These are phyloP conservation scores for Marchantia polymorpha DNA, from an alignment of 225 moss, liverwort and hornwort genomes.

Conservation along the genomic window DNA sequence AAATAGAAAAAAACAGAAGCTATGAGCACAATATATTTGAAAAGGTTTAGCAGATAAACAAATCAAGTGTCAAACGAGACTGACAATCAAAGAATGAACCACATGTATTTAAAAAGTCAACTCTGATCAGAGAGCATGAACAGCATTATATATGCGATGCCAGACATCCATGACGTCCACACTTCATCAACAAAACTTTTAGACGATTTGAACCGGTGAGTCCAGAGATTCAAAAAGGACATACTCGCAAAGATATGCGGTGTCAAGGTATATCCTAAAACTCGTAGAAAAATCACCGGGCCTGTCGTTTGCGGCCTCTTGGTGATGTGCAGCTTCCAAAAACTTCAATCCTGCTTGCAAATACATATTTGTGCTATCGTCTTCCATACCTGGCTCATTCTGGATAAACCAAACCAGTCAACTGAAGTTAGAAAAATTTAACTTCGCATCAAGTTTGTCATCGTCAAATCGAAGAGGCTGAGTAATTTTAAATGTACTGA, in stretches of 20 bases:
- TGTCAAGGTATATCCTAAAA: slow-evolving; percentile 74
- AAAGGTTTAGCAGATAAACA: too few species aligned
- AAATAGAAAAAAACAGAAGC: too few species aligned
- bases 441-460: background rate
- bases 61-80: too few species aligned
- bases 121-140: background rate
- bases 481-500: background rate
- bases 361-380: slow-evolving; percentile 71
- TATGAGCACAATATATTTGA: too few species aligned
- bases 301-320: slow-evolving; percentile 55
- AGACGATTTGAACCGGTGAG: background rate
- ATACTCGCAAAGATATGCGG: slow-evolving; percentile 91
- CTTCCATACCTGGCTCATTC: slow-evolving; percentile 31
- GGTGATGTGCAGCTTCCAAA: slow-evolving; percentile 70
- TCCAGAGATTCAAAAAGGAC: slow-evolving; percentile 10
- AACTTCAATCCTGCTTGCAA: slow-evolving; percentile 85
- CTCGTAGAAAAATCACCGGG: slow-evolving; percentile 43
- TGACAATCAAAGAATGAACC: too few species aligned
- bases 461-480: background rate
- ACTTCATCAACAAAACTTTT: background rate
- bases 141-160: background rate
- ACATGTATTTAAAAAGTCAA: background rate
- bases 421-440: background rate
- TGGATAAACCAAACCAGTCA: background rate
- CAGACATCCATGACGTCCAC: background rate